Evolutionary conservation across 441 rosid species (phyloP).

Genomic region (Populus tomentosa): DNA sequence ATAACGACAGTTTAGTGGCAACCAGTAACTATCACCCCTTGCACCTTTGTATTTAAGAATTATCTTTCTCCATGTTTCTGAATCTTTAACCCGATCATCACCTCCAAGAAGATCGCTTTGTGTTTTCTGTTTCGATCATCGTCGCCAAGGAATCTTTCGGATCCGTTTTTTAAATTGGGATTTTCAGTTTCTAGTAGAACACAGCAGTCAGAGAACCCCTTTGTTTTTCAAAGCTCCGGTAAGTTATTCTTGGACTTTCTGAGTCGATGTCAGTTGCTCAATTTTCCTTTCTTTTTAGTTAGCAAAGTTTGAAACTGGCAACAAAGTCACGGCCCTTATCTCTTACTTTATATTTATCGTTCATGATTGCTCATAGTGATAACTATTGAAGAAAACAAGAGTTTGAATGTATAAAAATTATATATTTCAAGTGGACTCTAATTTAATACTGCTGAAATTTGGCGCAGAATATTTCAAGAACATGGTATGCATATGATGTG

Average conservation of each 20-base stretch:
- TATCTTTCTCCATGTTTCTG: background rate
- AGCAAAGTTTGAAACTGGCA: background rate
- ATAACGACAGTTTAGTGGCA: background rate
- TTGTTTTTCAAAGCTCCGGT: background rate
- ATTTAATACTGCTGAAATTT: background rate
- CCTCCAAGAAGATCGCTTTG: background rate
- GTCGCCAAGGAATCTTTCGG: background rate
- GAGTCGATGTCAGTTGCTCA: background rate
- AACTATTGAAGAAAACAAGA: background rate
- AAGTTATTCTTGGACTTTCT: background rate
- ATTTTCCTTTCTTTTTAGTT: background rate
- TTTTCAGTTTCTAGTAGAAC: background rate
- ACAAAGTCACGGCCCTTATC: background rate
- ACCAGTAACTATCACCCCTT: background rate
- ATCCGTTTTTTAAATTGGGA: background rate
- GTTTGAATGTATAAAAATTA: background rate
- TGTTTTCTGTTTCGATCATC: background rate
- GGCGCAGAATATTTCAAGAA: slow-evolving; percentile 19
- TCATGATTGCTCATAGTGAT: background rate
- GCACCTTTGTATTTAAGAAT: background rate
- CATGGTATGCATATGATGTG: slow-evolving; percentile 4
- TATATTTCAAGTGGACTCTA: background rate
- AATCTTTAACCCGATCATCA: background rate
- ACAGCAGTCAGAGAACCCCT: background rate
- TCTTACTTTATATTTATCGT: background rate